These are phyloP conservation scores for Phytophthora boehmeriae DNA, from an alignment of 352 stramenopile genomes.

Conservation along the genomic window DNA sequence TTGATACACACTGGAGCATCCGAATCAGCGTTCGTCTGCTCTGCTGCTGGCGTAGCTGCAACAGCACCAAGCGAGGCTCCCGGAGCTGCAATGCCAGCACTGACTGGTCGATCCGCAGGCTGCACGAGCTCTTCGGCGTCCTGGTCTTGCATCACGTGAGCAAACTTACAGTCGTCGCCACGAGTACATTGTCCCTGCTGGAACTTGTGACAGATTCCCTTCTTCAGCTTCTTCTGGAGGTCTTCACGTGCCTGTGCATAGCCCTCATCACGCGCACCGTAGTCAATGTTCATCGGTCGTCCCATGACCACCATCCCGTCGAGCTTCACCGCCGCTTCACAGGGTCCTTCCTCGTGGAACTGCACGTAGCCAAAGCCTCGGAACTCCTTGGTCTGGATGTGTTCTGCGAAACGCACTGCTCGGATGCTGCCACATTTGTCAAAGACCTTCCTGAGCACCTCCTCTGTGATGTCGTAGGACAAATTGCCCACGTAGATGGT, in stretches of 20 bases:
- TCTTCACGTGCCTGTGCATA: constrained; percentile 73
- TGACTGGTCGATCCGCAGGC: constrained; percentile 36
- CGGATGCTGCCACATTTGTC: constrained; percentile 77
- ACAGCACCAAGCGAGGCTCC: constrained; percentile 30
- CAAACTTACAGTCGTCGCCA: constrained; percentile 73
- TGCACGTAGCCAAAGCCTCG: constrained; percentile 92
- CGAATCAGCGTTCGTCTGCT: constrained; percentile 33
- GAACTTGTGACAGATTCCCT: constrained; percentile 78
- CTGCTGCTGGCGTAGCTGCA: background rate
- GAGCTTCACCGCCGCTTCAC: constrained; percentile 82
- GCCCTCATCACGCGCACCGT: constrained; percentile 70
- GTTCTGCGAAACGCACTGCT: constrained; percentile 82
- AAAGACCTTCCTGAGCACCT: constrained; percentile 87
- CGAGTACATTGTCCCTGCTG: constrained; percentile 63
- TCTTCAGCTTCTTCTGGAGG: constrained; percentile 78
- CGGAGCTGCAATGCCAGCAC: constrained; percentile 20
- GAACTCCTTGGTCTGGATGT: constrained; percentile 88
- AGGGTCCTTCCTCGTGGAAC: constrained; percentile 91
- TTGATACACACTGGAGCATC: constrained; percentile 75
- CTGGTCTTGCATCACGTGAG: constrained; percentile 67
- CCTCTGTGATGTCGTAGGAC: constrained; percentile 93
- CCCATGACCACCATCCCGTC: constrained; percentile 87
- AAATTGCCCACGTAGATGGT: constrained; percentile 97
- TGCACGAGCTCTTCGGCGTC: constrained; percentile 56
- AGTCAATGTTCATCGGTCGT: constrained; percentile 84